Evolutionary conservation across 1,284 basidiomycete genomes (phyloP).

Genomic region (Fomitopsis pinicola): DNA sequence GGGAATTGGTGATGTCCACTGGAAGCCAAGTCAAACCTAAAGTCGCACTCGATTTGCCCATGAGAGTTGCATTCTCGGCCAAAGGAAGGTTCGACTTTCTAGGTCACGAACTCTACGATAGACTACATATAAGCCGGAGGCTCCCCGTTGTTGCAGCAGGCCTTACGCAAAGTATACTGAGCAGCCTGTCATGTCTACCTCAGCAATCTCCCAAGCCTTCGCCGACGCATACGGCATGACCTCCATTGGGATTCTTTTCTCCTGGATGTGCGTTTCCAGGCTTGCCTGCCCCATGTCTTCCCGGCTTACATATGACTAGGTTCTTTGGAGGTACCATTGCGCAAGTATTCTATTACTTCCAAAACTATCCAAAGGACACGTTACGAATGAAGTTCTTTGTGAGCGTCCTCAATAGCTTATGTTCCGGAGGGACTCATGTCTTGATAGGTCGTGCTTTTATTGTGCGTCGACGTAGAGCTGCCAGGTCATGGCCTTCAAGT

Average conservation of each 20-base stretch:
- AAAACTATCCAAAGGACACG: neutral
- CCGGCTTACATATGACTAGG: neutral
- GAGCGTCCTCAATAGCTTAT: neutral
- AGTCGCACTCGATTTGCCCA: too few relatives aligned
- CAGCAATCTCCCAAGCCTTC: neutral
- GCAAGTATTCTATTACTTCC: neutral
- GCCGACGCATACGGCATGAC: neutral
- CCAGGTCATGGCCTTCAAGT: neutral
- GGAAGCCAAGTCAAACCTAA: too few relatives aligned
- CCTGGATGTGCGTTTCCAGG: neutral
- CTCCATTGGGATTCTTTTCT: neutral
- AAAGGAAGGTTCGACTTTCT: too few relatives aligned
- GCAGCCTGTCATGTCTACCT: neutral
- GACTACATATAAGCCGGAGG: too few relatives aligned
- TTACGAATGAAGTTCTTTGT: neutral
- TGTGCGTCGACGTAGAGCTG: neutral
- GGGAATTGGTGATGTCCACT: too few relatives aligned
- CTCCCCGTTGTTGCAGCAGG: too few relatives aligned
- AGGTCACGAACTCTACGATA: too few relatives aligned
- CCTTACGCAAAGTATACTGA: neutral
- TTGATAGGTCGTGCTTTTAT: neutral
- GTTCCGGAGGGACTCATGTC: neutral
- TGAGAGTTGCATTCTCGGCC: too few relatives aligned
- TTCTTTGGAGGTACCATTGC: neutral
- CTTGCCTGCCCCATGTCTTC: neutral